These are phyloP conservation scores for Solidago caesia DNA, from an alignment of 129 eudicot genomes.

Conservation along the genomic window DNA sequence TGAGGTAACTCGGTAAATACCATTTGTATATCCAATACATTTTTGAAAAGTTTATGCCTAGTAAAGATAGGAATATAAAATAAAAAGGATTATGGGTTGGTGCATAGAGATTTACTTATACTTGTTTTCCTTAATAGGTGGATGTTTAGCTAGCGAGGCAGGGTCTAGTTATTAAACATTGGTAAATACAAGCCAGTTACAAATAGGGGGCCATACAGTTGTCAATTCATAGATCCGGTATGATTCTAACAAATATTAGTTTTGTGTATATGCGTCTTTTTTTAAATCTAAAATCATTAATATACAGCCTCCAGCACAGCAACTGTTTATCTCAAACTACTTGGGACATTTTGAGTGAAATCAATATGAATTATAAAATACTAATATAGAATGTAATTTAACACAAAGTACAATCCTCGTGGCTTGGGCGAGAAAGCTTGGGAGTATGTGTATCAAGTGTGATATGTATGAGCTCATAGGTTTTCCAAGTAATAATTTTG, in stretches of 20 bases:
- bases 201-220: background rate
- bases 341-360: conserved; percentile 3
- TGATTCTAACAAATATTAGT: background rate
- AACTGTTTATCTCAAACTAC: background rate
- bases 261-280: background rate
- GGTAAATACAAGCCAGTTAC: background rate
- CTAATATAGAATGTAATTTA: background rate
- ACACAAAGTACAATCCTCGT: conserved; percentile 4
- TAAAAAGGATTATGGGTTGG: too few species aligned
- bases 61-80: too few species aligned
- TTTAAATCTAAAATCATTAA: background rate
- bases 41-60: too few species aligned
- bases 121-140: background rate
- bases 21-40: too few species aligned
- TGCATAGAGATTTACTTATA: background rate
- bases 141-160: background rate
- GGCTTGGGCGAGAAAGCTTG: background rate
- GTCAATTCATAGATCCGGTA: background rate
- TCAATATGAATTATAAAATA: background rate
- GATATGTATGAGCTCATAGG: background rate
- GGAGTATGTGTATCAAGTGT: conserved; percentile 4
- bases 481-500: background rate
- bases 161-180: background rate
- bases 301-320: background rate
- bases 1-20: too few species aligned